phyloP scores from a whole-genome alignment of 192 early-diverging fungal species.

The Cladochytrium replicatum region DNA sequence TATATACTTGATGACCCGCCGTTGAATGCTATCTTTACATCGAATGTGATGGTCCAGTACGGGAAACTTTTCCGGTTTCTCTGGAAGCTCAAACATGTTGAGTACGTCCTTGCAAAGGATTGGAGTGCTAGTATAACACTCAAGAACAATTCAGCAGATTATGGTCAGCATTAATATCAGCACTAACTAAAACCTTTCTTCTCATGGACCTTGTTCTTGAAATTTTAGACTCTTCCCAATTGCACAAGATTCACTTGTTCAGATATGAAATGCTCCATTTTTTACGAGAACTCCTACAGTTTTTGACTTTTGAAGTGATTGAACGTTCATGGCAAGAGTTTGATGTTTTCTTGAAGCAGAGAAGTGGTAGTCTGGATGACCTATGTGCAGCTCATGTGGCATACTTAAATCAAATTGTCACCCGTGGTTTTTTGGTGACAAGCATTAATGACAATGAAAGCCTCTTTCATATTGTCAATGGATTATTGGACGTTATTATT shows the following conservation, averaged over 20 bases:
- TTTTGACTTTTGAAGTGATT: constrained; percentile 40
- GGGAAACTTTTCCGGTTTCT: constrained; percentile 77
- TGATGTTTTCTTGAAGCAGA: constrained; percentile 38
- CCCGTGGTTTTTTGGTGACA: constrained; percentile 51
- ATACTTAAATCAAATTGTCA: constrained; percentile 61
- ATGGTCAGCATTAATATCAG: constrained; percentile 1
- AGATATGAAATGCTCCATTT: constrained; percentile 4
- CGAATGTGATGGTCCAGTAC: constrained; percentile 67
- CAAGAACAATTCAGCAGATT: background rate
- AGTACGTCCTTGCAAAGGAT: constrained; percentile 56
- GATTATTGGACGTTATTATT: too few relatives aligned
- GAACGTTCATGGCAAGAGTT: constrained; percentile 87
- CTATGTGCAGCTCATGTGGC: constrained; percentile 69
- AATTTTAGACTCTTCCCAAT: background rate
- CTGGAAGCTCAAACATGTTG: constrained; percentile 81
- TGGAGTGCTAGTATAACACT: constrained; percentile 71
- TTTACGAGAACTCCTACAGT: background rate
- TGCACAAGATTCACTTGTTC: constrained; percentile 3
- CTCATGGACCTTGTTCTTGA: background rate
- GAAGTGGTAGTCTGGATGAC: constrained; percentile 64
- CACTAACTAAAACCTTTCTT: too few relatives aligned
- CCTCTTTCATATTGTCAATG: too few relatives aligned
- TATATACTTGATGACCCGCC: constrained; percentile 78
- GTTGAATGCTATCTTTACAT: constrained; percentile 72
- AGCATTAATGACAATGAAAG: too few relatives aligned